Percentiles rank a stretch among this genome's conserved stretches.
phyloP scores from a whole-genome alignment of 2,329 filamentous ascomycete genomes.

The Fusarium circinatum region DNA sequence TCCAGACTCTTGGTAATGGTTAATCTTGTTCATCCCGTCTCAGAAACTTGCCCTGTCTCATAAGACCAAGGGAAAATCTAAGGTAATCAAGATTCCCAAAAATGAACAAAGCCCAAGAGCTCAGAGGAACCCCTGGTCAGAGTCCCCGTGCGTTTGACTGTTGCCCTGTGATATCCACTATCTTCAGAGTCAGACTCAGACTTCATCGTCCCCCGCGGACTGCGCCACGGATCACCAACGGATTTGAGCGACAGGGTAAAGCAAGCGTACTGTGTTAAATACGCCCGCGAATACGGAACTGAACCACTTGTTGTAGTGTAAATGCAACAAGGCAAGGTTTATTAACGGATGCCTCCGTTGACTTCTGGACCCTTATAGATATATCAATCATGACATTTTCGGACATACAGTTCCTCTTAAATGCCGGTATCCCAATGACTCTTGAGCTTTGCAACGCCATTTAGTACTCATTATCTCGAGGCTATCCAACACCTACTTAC shows the following conservation, averaged over 20 bases:
- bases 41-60: constrained; percentile 6
- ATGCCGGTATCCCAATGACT: not conserved
- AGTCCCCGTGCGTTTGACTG: constrained; percentile 8
- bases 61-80: not conserved
- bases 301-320: not conserved
- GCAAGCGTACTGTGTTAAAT: constrained; percentile 12
- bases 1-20: constrained; percentile 7
- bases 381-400: not conserved
- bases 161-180: constrained; percentile 25
- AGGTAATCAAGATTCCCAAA: constrained; percentile 11
- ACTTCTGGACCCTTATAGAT: constrained; percentile 4
- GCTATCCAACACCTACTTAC: not conserved
- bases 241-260: constrained; percentile 24
- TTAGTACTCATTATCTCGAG: not conserved
- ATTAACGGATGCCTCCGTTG: constrained; percentile 6
- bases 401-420: not conserved
- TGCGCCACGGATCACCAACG: constrained; percentile 35
- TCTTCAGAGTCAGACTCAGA: not conserved
- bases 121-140: constrained; percentile 9
- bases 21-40: constrained; percentile 23
- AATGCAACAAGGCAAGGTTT: not conserved
- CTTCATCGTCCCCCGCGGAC: constrained; percentile 7
- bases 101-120: constrained; percentile 7
- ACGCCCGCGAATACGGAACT: constrained; percentile 21
- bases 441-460: not conserved